Evolutionary conservation across 2,329 filamentous ascomycete genomes (phyloP), one percentile per base, ranked within the genome.

Genomic region (Eutypella sp.): DNA sequence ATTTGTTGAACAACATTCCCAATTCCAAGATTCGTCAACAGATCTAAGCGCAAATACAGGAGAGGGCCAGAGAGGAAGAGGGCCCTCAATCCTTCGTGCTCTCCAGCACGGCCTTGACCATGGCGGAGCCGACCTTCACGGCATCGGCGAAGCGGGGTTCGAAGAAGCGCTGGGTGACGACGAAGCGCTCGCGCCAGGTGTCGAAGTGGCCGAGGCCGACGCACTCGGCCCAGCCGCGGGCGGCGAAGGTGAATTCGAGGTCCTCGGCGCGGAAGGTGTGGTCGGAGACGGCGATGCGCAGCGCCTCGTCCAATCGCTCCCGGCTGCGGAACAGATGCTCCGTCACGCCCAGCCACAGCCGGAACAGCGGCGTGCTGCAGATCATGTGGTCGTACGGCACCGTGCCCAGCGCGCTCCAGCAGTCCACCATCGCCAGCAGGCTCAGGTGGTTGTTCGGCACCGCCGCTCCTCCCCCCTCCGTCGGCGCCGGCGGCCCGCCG

Each of bases 351-450:
- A 99, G 79, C 82, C 93, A 96, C 53, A 99, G 81, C 42, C 93
- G 87, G 74, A 99, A 99, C 40, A 97, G 81, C 71, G 93, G 93
- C 33, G 93, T 99, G 44, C 90, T 96, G 72, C 93, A 99, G 56
- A 99, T 95, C 91, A 99, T 99, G 73, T 99, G 95, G 68, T 99
- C 92, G 67, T 99, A 99, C 1, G 93, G 93, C 40, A 95, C 87
- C 58, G 96, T 99, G 27, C 84, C 87, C 39, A 97, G 78, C 55
- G 89, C 88, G 63, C 88, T 93, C 93, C 93, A 99, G 70, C 92
- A 97, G 71, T 99, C 93, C 37, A 97, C 95, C 81, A 99, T 99
- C 40, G 91, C 93, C 38, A 99, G 77, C 47, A 99, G 75, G 63
- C 85, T 91, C 24, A 99, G 78, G 67, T 99, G 95, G 64, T 93